Evolutionary conservation across 352 stramenopile species (phyloP).

Genomic region (Saprolegnia parasitica): DNA sequence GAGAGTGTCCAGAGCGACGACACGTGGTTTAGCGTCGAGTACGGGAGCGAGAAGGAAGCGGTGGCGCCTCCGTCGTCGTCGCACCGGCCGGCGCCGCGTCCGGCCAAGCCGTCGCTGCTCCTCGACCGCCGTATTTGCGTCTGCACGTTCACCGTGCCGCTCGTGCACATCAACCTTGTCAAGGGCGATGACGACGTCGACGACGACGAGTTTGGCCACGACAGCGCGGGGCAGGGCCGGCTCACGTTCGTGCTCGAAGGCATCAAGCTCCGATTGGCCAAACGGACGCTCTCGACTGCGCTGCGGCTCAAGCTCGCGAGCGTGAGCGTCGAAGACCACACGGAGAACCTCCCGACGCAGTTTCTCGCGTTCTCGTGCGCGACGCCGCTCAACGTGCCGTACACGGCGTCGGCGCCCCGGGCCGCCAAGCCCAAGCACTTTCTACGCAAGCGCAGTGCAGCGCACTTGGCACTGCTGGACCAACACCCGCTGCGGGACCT

Average conservation of each 20-base stretch:
- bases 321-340: conserved; percentile 17
- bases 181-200: conserved; percentile 69
- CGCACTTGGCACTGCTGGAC: conserved; percentile 3
- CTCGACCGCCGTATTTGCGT: conserved; percentile 69
- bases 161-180: conserved; percentile 75
- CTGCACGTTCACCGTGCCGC: conserved; percentile 74
- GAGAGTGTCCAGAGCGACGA: conserved; percentile 75
- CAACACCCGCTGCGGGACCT: conserved; percentile 35
- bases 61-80: not conserved
- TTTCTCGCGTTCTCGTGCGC: conserved; percentile 17
- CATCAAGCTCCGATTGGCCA: conserved; percentile 68
- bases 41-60: conserved; percentile 12
- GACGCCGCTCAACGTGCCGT: conserved; percentile 15
- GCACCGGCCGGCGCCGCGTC: not conserved
- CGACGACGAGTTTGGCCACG: conserved; percentile 55
- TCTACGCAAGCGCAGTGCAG: not conserved
- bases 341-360: conserved; percentile 24
- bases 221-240: conserved; percentile 37
- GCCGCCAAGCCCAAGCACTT: not conserved
- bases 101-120: conserved; percentile 25
- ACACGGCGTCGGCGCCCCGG: conserved; percentile 11
- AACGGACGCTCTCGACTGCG: conserved; percentile 78
- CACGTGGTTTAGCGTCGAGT: conserved; percentile 84
- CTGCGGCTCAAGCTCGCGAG: conserved; percentile 26
- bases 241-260: conserved; percentile 76